phyloP scores from a whole-genome alignment of 768 basidiomycete genomes.

The Coprinellus aureogranulatus region DNA sequence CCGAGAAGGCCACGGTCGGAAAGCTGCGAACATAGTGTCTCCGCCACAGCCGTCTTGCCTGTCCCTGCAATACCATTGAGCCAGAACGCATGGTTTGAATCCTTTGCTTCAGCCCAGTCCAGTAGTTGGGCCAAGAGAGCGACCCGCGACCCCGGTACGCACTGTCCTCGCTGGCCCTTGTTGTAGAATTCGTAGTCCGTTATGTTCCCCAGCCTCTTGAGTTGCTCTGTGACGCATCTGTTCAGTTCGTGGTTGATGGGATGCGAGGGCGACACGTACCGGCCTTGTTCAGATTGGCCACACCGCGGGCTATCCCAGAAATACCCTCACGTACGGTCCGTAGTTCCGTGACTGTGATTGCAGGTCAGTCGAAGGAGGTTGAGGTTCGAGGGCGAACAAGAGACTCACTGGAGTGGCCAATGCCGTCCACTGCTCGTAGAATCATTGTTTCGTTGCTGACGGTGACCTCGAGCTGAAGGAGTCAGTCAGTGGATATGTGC shows the following conservation, averaged over 20 bases:
- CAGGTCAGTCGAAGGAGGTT: no score
- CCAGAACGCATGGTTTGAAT: slow-evolving; percentile 3
- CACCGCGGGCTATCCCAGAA: neutral
- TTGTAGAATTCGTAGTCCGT: neutral
- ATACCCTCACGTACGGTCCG: neutral
- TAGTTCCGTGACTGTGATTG: neutral
- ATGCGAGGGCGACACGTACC: no score
- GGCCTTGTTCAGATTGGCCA: no score
- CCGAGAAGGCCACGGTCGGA: neutral
- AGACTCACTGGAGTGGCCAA: neutral
- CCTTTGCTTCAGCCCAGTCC: neutral
- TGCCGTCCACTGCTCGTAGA: neutral
- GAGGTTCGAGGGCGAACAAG: no score
- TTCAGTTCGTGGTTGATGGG: no score
- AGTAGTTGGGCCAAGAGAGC: neutral
- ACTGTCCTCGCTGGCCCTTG: neutral
- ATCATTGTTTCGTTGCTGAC: neutral
- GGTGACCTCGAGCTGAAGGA: neutral
- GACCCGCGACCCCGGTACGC: neutral
- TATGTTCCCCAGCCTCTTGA: neutral
- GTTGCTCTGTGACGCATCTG: neutral
- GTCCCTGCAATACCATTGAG: slow-evolving; percentile 4
- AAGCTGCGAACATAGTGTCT: slow-evolving; percentile 3
- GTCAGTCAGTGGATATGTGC: no score
- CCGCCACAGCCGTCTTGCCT: slow-evolving; percentile 9